Evolutionary conservation across 2,329 filamentous ascomycete species (phyloP).

Genomic region (Bipolaris victoriae): DNA sequence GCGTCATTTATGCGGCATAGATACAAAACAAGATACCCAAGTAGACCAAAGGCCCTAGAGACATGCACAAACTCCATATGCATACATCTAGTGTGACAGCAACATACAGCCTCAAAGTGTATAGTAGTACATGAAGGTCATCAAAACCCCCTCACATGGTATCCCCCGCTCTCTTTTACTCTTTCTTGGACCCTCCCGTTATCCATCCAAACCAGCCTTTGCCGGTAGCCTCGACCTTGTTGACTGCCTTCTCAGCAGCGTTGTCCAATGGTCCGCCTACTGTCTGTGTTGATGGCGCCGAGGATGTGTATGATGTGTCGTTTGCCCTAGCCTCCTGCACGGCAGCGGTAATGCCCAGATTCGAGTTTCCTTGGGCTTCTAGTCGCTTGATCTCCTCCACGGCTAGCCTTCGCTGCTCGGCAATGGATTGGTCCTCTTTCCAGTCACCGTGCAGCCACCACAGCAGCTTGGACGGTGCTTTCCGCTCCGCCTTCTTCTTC

Average conservation of each 20-base stretch:
- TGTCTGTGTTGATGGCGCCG: constrained; percentile 35
- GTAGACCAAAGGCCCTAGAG: constrained; percentile 24
- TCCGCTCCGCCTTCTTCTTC: constrained; percentile 43
- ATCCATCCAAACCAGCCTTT: constrained; percentile 57
- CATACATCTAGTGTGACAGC: constrained; percentile 44
- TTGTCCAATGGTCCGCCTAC: constrained; percentile 56
- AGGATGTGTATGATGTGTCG: constrained; percentile 16
- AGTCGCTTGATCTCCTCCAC: constrained; percentile 40
- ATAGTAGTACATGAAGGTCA: constrained; percentile 43
- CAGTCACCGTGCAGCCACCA: constrained; percentile 48
- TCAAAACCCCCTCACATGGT: constrained; percentile 2
- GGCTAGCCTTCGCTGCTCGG: constrained; percentile 42
- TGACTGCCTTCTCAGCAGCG: constrained; percentile 50
- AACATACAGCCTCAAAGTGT: constrained; percentile 42
- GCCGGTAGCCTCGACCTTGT: constrained; percentile 45
- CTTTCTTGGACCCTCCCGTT: constrained; percentile 47
- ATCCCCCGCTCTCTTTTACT: constrained; percentile 21
- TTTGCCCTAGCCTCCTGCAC: constrained; percentile 43
- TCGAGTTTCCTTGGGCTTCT: constrained; percentile 29
- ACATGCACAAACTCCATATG: constrained; percentile 40
- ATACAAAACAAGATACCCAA: constrained; percentile 40
- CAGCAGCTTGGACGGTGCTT: constrained; percentile 38
- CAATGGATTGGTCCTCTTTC: constrained; percentile 46
- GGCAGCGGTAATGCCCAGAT: constrained; percentile 37
- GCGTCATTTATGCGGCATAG: constrained; percentile 24